These are phyloP conservation scores for Obba rivulosa DNA, from an alignment of 768 basidiomycete genomes.

Conservation along the genomic window DNA sequence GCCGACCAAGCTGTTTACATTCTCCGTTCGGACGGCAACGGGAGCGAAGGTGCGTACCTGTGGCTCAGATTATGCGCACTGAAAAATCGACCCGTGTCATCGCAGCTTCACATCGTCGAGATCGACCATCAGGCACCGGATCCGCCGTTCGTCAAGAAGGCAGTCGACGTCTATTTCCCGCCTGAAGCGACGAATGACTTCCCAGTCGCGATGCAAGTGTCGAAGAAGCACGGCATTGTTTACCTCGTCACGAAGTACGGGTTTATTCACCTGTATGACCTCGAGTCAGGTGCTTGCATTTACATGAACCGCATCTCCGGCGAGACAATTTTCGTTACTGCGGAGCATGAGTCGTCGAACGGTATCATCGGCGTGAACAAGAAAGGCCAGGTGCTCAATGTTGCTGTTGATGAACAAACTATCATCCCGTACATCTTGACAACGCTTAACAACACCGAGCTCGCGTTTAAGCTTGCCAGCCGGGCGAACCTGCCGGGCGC, in stretches of 20 bases:
- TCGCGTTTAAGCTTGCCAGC: slow-evolving; percentile 96
- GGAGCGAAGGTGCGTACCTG: slow-evolving; percentile 78
- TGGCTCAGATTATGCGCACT: no score
- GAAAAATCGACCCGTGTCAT: no score
- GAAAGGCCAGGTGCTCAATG: slow-evolving; percentile 97
- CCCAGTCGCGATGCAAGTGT: slow-evolving; percentile 99
- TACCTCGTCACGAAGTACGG: slow-evolving; percentile 99
- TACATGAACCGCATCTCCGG: slow-evolving; percentile 99
- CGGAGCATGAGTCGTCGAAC: slow-evolving; percentile 88
- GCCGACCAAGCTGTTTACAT: slow-evolving; percentile 88
- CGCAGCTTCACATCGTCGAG: slow-evolving; percentile 97
- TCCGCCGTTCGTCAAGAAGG: slow-evolving; percentile 93
- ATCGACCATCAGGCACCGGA: slow-evolving; percentile 94
- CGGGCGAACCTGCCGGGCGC: slow-evolving; percentile 96
- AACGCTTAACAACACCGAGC: slow-evolving; percentile 93
- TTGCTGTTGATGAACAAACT: slow-evolving; percentile 94
- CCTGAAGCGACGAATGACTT: slow-evolving; percentile 98
- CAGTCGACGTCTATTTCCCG: slow-evolving; percentile 98
- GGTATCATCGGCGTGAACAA: slow-evolving; percentile 99
- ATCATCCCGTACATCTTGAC: slow-evolving; percentile 92
- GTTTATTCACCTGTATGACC: slow-evolving; percentile 98
- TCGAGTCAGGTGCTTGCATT: slow-evolving; percentile 94
- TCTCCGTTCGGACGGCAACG: slow-evolving; percentile 92
- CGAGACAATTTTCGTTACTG: slow-evolving; percentile 98
- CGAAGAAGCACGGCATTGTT: slow-evolving; percentile 92